Evolutionary conservation across 306 rosid genomes (phyloP).

Genomic region (Prunus mongolica): DNA sequence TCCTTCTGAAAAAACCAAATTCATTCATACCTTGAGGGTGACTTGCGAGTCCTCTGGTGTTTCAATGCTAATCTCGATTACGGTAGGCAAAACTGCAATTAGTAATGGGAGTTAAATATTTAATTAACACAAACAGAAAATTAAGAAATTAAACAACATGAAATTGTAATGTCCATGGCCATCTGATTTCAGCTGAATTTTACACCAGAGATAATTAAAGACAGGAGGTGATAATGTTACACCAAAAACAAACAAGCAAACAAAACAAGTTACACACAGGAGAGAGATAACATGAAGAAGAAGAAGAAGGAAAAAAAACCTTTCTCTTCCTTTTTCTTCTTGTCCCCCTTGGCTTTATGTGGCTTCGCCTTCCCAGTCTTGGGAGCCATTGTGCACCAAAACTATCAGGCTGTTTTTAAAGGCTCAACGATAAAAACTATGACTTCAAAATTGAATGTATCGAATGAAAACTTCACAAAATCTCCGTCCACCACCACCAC

Average conservation of each 20-base stretch:
- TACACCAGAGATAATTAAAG: no score
- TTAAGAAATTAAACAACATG: not conserved
- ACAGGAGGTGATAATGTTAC: not conserved
- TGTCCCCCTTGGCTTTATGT: slow-evolving; percentile 82
- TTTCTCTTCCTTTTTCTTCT: slow-evolving; percentile 95
- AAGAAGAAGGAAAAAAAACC: slow-evolving; percentile 32
- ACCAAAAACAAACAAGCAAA: not conserved
- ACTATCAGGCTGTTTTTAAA: slow-evolving; percentile 5
- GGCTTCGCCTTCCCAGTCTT: slow-evolving; percentile 76
- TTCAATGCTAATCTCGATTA: slow-evolving; percentile 63
- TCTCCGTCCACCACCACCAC: slow-evolving; percentile 17
- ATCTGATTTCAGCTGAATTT: no score
- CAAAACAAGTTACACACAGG: not conserved
- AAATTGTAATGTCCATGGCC: not conserved
- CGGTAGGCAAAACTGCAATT: slow-evolving; percentile 80
- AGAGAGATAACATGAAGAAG: not conserved
- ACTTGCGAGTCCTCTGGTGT: slow-evolving; percentile 69
- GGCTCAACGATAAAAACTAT: slow-evolving; percentile 36
- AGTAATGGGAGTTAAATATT: not conserved
- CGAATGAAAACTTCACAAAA: slow-evolving; percentile 9
- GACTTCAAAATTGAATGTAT: slow-evolving; percentile 24
- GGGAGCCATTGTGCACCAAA: slow-evolving; percentile 73
- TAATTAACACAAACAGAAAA: not conserved
- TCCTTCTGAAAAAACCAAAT: not conserved
- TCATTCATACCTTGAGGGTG: slow-evolving; percentile 64